Base-by-base conservation (phyloP, 2,329 filamentous ascomycete species). In the Neophaeococcomyces aloes region DNA sequence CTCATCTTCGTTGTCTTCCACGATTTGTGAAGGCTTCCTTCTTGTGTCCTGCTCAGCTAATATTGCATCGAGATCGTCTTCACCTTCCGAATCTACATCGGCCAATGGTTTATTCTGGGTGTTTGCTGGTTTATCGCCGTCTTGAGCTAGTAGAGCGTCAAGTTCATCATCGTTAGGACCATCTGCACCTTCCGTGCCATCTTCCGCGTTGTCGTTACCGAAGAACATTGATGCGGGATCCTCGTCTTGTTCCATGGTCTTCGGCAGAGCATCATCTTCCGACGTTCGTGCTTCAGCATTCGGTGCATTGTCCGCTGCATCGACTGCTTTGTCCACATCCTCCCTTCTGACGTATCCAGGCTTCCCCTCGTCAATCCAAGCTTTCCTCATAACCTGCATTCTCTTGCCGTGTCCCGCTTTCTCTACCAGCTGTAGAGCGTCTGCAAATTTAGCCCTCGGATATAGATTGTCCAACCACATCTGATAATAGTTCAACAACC, bases 401-500 rank as follows among this genome's bases (percentile, higher is more conserved):
- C 73, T 71, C 59, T 84, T 88, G 55, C 82, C 86, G 63, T 95
- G 91, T 1, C 91, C 91, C 1, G 86, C 72, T 64, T 94, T 95
- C 62, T 98, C 91, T 2, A 96, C 85, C 69, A 96, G 94, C 30
- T 74, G 68, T 5, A 96, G 69, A 2, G 84, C 91, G 57, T 98
- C 91, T 37, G 84, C 75, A 57, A 98, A 98, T 57, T 87, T 89
- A 4, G 89, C 91, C 58, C 93, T 87, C 10, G 91, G 91, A 58
- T 88, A 98, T 10, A 98, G 71, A 58, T 95, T 87, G 63, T 98
- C 89, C 2, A 98, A 81, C 91, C 91, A 98, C 44, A 94, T 65
- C 61, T 96, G 91, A 60, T 96, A 98, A 60, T 93, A 85, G 18
- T 84, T 86, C 37, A 98, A 72, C 18, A 98, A 73, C 13, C 80